Evolutionary conservation across 306 rosid genomes (phyloP).

Genomic region (Carpinus fangiana): DNA sequence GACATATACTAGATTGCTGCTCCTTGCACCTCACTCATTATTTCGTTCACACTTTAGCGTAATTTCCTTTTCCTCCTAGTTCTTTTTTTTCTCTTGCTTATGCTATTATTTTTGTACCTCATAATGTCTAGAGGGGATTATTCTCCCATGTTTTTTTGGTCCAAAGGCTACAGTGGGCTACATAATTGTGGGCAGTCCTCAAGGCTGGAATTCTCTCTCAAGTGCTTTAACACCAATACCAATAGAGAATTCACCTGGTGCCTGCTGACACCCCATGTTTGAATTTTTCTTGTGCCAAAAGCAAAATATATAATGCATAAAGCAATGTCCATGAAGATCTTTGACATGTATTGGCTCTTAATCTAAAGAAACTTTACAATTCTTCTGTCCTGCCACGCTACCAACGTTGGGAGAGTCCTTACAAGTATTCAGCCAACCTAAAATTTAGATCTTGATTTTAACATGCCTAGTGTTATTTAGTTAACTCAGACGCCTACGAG

Average conservation of each 20-base stretch:
- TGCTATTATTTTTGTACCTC: slow-evolving; percentile 17
- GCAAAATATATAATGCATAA: not conserved
- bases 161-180: not conserved
- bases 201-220: not conserved
- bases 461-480: not conserved
- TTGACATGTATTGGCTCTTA: not conserved
- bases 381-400: not conserved
- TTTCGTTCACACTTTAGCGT: slow-evolving; percentile 94
- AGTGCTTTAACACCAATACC: not conserved
- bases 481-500: not conserved
- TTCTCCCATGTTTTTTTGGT: slow-evolving; percentile 24
- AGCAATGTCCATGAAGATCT: not conserved
- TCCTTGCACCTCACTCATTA: slow-evolving; percentile 81
- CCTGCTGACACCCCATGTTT: not conserved
- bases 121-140: slow-evolving; percentile 16
- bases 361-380: not conserved
- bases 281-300: not conserved
- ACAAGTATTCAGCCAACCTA: not conserved
- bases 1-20: slow-evolving; percentile 84
- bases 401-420: not conserved
- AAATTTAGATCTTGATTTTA: not conserved
- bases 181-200: not conserved
- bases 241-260: not conserved
- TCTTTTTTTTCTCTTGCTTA: not conserved
- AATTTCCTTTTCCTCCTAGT: slow-evolving; percentile 25